These are phyloP conservation scores for Babesia bovis DNA, from an alignment of 169 alveolate genomes.

Conservation along the genomic window DNA sequence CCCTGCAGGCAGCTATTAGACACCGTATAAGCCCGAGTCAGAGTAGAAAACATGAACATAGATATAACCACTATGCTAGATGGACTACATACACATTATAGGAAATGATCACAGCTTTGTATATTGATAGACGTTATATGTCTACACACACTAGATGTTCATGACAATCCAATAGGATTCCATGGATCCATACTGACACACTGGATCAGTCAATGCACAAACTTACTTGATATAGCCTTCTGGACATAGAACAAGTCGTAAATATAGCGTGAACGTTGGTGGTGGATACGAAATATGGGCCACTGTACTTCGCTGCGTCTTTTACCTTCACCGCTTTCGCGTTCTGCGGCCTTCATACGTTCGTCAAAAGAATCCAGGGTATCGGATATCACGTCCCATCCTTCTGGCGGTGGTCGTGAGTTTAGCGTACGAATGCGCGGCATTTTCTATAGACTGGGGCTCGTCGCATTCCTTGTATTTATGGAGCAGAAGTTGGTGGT, in stretches of 20 bases:
- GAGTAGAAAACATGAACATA: background rate
- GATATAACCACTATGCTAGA: no score
- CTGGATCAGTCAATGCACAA: background rate
- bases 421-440: conserved; percentile 76
- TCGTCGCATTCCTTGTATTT: background rate
- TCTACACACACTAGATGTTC: no score
- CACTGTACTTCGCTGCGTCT: conserved; percentile 94
- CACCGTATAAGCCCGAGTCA: background rate
- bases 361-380: conserved; percentile 88
- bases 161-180: background rate
- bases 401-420: conserved; percentile 87
- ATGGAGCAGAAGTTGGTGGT: background rate
- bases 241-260: conserved; percentile 90
- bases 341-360: conserved; percentile 95
- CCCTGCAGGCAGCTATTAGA: conserved; percentile 53
- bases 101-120: no score
- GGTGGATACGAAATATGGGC: conserved; percentile 96
- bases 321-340: conserved; percentile 92
- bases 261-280: conserved; percentile 93
- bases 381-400: conserved; percentile 94
- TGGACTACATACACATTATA: background rate
- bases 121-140: no score
- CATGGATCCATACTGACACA: no score
- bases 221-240: conserved; percentile 89
- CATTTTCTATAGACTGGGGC: conserved; percentile 30